Percentiles rank a stretch among this genome's conserved stretches.
These are phyloP conservation scores for Paratinospora sagittata DNA, from an alignment of 164 flowering plant species.

Conservation along the genomic window DNA sequence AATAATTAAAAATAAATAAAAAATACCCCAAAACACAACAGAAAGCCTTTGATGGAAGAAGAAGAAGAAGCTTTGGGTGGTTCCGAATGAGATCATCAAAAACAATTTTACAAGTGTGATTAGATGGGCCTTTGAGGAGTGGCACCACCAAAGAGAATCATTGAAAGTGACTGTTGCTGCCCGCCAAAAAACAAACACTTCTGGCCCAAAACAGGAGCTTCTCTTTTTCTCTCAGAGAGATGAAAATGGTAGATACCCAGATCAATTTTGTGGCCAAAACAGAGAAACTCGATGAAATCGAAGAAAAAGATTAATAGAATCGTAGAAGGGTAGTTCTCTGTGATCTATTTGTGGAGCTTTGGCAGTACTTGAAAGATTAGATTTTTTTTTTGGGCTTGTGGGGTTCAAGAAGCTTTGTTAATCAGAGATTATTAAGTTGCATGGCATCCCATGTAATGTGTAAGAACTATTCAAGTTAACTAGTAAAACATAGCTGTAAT, in stretches of 20 bases:
- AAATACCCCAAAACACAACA: background rate
- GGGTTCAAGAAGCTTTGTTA: background rate
- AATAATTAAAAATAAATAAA: background rate
- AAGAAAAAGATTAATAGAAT: constrained; percentile 13
- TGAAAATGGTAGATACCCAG: constrained; percentile 19
- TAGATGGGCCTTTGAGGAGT: constrained; percentile 35
- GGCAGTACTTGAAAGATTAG: background rate
- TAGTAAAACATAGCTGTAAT: background rate
- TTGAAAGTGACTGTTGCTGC: constrained; percentile 50
- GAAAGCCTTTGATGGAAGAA: constrained; percentile 3
- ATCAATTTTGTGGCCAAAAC: background rate
- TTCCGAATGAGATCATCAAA: constrained; percentile 18
- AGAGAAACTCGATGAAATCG: constrained; percentile 16
- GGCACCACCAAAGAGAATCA: constrained; percentile 38
- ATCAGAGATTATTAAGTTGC: constrained; percentile 16
- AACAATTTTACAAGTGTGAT: constrained; percentile 28
- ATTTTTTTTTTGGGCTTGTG: background rate
- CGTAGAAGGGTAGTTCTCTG: constrained; percentile 2
- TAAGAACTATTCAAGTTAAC: constrained; percentile 6
- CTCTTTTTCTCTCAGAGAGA: constrained; percentile 10
- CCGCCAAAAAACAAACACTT: constrained; percentile 35
- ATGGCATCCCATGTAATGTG: constrained; percentile 11
- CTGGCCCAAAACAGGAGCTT: constrained; percentile 19
- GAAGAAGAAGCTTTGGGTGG: constrained; percentile 11
- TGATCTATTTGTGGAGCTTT: constrained; percentile 1